Base-by-base conservation (phyloP, 2,329 filamentous ascomycete species). In the Orbilia oligospora region DNA sequence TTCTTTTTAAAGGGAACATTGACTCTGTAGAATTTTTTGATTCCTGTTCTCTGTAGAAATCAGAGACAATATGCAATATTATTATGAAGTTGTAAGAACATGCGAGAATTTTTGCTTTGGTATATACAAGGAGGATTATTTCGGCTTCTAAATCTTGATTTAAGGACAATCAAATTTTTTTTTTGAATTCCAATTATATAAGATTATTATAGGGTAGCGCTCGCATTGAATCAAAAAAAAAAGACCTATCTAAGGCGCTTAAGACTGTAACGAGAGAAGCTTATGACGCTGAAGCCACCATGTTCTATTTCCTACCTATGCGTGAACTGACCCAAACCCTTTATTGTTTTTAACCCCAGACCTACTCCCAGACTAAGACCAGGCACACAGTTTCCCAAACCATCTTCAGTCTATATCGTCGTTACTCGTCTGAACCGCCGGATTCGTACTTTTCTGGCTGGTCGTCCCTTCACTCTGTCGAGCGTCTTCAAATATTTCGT, bases 361-460 rank as follows among this genome's bases (percentile, higher is more conserved):
- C 33, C 3, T 44, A 51, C 48, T 14, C 20, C 20, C 53, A n/a
- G 22, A 58, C 18, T 1, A 56, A 16, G 27, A 30, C 27, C 27
- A 30, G 27, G 27, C 27, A 30, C 27, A 30, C 3, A 30, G 6
- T 30, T 30, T 30, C 27, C 27, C 27, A 30, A 30, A 30, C 27
- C 27, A 30, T 3, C 27, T 27, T 70, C 51, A 76, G 55, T 76
- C 72, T 22, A 76, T 53, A 66, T 76, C 72, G 22, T 70, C 66
- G 6, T 61, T 44, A 61, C 66, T 66, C 33, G 66, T 76, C 48
- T 49, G 8, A 5, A 49, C 27, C 10, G 33, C 41, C 20, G 61
- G 48, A n/a, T 58, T 61, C 44, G 64, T 49, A 24, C 27, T 8
- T 27, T 49, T 53, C 16, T 53, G 56, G 56, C 12, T 22, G 3